phyloP scores from a whole-genome alignment of 2,329 filamentous ascomycete species.

The Fusarium setosum region DNA sequence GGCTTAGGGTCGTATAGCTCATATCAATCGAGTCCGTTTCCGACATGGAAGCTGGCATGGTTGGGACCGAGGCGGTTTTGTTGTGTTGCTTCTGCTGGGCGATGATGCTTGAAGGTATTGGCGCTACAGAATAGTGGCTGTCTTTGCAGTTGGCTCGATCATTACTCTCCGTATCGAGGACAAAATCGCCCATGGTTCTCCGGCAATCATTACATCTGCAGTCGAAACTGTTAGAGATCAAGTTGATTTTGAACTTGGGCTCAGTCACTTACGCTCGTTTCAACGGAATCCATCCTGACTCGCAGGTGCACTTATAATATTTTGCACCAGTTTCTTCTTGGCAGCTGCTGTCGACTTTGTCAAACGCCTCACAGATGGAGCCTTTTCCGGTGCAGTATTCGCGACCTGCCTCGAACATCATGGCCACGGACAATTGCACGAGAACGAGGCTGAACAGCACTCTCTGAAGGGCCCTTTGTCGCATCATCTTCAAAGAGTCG shows the following conservation, averaged over 20 bases:
- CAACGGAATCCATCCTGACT: constrained; percentile 24
- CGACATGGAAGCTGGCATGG: constrained; percentile 2
- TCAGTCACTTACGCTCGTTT: constrained; percentile 19
- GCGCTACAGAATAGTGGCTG: constrained; percentile 2
- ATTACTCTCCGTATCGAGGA: not conserved
- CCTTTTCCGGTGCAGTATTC: constrained; percentile 29
- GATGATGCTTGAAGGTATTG: constrained; percentile 25
- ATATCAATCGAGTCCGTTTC: constrained; percentile 1
- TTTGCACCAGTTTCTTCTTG: constrained; percentile 16
- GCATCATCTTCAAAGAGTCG: not conserved
- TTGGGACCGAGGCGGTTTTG: constrained; percentile 13
- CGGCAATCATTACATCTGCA: constrained; percentile 21
- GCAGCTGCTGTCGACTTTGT: constrained; percentile 16
- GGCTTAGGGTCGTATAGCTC: constrained; percentile 6
- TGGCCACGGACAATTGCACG: constrained; percentile 1
- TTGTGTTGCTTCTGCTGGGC: constrained; percentile 25
- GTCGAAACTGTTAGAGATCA: not conserved
- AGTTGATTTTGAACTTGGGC: not conserved
- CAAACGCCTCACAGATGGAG: constrained; percentile 25
- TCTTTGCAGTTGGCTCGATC: constrained; percentile 11
- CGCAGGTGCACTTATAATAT: constrained; percentile 23
- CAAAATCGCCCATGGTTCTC: constrained; percentile 11
- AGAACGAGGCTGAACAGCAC: constrained; percentile 12
- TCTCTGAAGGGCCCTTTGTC: not conserved
- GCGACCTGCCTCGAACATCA: constrained; percentile 13